Base-by-base conservation (phyloP, 1,139 yeast species). In the Yamadazyma epiphylla region DNA sequence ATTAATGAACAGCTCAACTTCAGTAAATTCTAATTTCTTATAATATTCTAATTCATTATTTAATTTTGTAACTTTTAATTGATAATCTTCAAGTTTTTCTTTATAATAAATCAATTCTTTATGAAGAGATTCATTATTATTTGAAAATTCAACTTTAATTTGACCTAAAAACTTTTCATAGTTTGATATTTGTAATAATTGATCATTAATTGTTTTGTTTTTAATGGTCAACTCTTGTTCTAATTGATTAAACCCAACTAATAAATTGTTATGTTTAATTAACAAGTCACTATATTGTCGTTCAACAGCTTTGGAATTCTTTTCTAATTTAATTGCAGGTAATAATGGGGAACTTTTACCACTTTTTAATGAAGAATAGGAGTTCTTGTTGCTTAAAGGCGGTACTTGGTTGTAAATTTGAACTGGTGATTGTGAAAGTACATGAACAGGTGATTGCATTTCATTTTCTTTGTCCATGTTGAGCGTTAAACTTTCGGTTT, bases 41-140 rank as follows among this genome's bases (percentile, higher is more conserved):
- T 43, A 42, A 26, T 42, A 39, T 17, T 43, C 48, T 15, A 55
- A 36, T 32, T 59, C 63, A 13, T 41, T 37, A 15, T 49, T 45
- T 28, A 63, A 43, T 27, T 49, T 51, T 19, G 46, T 43, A 14
- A 60, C 49, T 32, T 60, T 58, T 12, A 41, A 23, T 33, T 60
- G 61, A 30, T 62, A 51, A 25, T 55, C 62, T 21, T 51, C 51
- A 12, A 63, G 53, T 31, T 54, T 41, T 28, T 56, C 60, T 36
- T 63, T 59, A 42, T 63, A 62, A 36, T 51, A 55, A 11, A 43
- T 30, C 6, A 59, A 42, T 34, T 64, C 65, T 33, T 55, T 54
- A n/a, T 45, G 45, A 27, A 56, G 53, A 12, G 59, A 38, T 13
- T 56, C 58, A 27, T 51, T 54, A 31, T 52, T 51, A 31, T 53